phyloP scores from a whole-genome alignment of 2,329 filamentous ascomycete species.

The Epichloe bromicola region DNA sequence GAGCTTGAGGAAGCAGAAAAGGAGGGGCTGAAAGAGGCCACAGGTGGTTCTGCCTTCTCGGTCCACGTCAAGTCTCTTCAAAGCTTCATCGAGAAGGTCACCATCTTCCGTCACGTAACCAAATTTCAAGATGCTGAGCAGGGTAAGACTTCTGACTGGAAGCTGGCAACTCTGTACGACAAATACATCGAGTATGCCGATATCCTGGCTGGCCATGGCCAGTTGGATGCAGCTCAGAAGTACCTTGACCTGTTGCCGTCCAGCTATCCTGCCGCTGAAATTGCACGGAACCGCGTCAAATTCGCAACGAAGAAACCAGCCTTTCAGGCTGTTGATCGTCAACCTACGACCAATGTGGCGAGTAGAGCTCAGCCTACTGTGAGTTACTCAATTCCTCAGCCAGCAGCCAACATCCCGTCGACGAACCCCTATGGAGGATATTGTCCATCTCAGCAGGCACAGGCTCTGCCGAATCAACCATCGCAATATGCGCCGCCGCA shows the following conservation, averaged over 20 bases:
- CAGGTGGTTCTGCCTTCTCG: conserved; percentile 72
- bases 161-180: conserved; percentile 74
- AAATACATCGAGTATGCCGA: conserved; percentile 97
- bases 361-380: conserved; percentile 16
- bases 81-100: conserved; percentile 95
- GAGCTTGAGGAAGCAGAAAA: conserved; percentile 79
- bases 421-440: conserved; percentile 17
- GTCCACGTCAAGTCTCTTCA: conserved; percentile 82
- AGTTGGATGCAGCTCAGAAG: conserved; percentile 73
- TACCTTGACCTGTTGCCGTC: conserved; percentile 80
- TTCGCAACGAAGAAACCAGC: conserved; percentile 54
- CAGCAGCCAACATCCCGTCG: conserved; percentile 15
- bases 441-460: conserved; percentile 10
- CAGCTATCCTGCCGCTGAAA: conserved; percentile 74
- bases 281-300: conserved; percentile 73
- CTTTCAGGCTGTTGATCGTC: conserved; percentile 14
- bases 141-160: conserved; percentile 66
- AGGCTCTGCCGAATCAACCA: conserved; percentile 17
- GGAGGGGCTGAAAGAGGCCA: conserved; percentile 53
- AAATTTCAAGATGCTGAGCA: conserved; percentile 77
- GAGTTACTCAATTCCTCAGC: conserved; percentile 37
- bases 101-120: conserved; percentile 85
- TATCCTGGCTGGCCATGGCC: conserved; percentile 81
- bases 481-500: conserved; percentile 25
- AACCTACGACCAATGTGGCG: conserved; percentile 7